A percentile compares a stretch with the other conserved stretches of the same genome.
Evolutionary conservation across 768 basidiomycete genomes (phyloP).

Genomic region (Mycena vulgaris): DNA sequence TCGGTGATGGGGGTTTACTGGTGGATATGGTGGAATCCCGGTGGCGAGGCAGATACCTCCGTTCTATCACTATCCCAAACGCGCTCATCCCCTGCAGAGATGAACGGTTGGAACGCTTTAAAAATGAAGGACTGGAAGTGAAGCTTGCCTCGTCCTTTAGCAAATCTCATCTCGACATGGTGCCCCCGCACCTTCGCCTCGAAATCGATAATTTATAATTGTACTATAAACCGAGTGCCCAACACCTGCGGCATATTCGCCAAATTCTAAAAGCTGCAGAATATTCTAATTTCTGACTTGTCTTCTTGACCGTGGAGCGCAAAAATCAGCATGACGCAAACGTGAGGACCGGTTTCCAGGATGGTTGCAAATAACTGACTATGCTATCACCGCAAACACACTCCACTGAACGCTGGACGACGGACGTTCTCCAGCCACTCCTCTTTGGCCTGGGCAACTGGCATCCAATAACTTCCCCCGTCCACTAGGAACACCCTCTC

Average conservation of each 20-base stretch:
- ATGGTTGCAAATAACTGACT: no score
- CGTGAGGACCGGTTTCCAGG: no score
- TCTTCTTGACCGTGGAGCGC: no score
- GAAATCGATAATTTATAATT: background rate
- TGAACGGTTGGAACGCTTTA: background rate
- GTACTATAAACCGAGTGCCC: no score
- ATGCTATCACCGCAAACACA: no score
- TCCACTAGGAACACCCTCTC: slow-evolving; percentile 5
- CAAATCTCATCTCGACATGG: background rate
- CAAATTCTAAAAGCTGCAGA: no score
- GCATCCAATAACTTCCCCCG: slow-evolving; percentile 2
- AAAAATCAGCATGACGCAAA: no score
- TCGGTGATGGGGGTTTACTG: background rate
- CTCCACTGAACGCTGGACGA: background rate
- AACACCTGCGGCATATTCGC: no score
- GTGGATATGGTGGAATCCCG: slow-evolving; percentile 8
- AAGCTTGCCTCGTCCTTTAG: no score
- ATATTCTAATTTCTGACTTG: no score
- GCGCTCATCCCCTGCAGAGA: no score
- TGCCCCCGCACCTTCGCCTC: background rate
- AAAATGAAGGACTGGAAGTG: background rate
- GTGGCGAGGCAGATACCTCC: slow-evolving; percentile 2
- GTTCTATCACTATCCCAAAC: no score
- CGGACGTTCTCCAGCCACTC: slow-evolving; percentile 9
- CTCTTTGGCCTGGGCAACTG: background rate